Evolutionary conservation across 768 basidiomycete genomes (phyloP).

Genomic region (Russula compacta): DNA sequence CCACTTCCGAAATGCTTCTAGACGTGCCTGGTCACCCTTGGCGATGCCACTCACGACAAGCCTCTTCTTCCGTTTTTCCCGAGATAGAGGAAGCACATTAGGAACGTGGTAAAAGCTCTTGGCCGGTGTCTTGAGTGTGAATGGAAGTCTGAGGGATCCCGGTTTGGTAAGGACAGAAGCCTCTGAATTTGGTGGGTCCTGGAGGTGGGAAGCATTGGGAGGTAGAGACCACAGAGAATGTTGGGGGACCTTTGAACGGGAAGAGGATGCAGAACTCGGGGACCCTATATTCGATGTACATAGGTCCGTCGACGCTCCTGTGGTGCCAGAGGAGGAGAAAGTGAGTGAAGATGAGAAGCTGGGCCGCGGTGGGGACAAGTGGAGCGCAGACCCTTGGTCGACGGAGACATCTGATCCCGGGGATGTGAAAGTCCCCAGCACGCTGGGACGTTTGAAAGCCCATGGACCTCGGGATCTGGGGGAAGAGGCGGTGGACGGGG

Average conservation of each 20-base stretch:
- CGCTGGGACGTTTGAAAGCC: slow-evolving; percentile 38
- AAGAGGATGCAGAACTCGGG: slow-evolving; percentile 30
- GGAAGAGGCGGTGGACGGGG: slow-evolving; percentile 3
- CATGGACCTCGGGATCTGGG: slow-evolving; percentile 20
- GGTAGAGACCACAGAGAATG: slow-evolving; percentile 34
- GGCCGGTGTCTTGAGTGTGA: slow-evolving; percentile 23
- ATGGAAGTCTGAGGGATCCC: slow-evolving; percentile 28
- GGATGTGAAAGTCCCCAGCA: slow-evolving; percentile 54
- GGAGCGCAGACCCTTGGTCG: slow-evolving; percentile 28
- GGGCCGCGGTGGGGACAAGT: slow-evolving; percentile 19
- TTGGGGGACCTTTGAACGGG: slow-evolving; percentile 28
- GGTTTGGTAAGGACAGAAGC: slow-evolving; percentile 21
- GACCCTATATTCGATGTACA: slow-evolving; percentile 26
- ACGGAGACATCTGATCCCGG: slow-evolving; percentile 27
- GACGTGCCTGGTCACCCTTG: slow-evolving; percentile 47
- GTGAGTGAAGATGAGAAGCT: slow-evolving; percentile 21
- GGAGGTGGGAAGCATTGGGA: slow-evolving; percentile 32
- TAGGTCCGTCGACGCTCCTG: slow-evolving; percentile 15
- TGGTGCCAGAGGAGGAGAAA: slow-evolving; percentile 21
- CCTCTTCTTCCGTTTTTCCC: slow-evolving; percentile 47
- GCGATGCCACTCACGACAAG: slow-evolving; percentile 65
- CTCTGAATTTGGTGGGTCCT: slow-evolving; percentile 29
- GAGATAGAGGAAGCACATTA: slow-evolving; percentile 25
- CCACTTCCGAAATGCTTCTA: slow-evolving; percentile 65
- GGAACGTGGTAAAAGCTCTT: slow-evolving; percentile 20